Base-by-base conservation (phyloP, 208 protist species). In the Leishmania turanica region DNA sequence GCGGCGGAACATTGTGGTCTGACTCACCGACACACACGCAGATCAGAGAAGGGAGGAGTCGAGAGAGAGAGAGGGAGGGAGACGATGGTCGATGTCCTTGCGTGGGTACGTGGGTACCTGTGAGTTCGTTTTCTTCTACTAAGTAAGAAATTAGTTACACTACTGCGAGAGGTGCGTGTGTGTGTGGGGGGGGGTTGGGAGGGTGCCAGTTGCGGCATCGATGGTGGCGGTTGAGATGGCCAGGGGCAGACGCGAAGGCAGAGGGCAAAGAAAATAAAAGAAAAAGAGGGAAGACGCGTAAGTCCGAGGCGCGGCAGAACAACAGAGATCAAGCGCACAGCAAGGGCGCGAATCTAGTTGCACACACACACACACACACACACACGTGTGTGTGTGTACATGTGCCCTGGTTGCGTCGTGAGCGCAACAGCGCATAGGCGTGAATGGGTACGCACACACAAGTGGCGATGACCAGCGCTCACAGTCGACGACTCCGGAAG, bases 1-100 rank as follows among this genome's bases (percentile, higher is more conserved):
- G 73, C 93, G 88, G 81, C 92, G 90, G 78, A 97, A 83, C 94
- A 97, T 97, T 66, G 37, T 80, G 31, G 68, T 31, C 11, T 17
- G 27, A 34, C 40, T 73, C 45, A 73, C 68, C 24, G 74, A 65
- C 40, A 68, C 54, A 68, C 17, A 71, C 64, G 40, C 19, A 71
- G 40, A 73, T 21, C 7, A 56, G 6, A 40, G 27, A 75, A 40
- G 27, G 47, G 34, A 24, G n/a, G 34, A 71, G 34, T 15, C 5
- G 24, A 31, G 56, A 62, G 42, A 31, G 56, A 62, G 42, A 53
- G 72, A 9, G 5, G 42, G 34, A 8, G 34, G 64, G 42, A 42
- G 71, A 58, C 60, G 47, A 31, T 53, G 9, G 68, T 53, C 68
- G 19, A 37, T 54, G 68, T 21, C 24, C 27, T 73, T 73, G 68